A percentile compares a stretch with the other conserved stretches of the same genome.
phyloP scores from a whole-genome alignment of 495 filamentous ascomycete species.

The Gamarada debralockiae region DNA sequence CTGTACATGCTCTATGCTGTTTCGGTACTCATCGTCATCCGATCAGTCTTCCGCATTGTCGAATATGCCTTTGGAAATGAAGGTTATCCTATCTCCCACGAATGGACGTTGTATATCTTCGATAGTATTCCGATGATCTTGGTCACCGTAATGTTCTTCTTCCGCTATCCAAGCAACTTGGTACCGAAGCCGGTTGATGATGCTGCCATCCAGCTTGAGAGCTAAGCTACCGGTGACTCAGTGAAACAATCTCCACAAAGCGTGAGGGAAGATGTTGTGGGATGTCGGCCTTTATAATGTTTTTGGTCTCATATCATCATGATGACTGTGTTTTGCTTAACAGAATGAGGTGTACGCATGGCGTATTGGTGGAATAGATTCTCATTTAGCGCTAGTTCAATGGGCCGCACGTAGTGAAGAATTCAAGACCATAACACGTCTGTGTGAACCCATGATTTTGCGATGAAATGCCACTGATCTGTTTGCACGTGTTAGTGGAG shows the following conservation, averaged over 20 bases:
- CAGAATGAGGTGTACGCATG: background rate
- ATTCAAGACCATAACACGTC: background rate
- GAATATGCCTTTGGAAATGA: conserved; percentile 57
- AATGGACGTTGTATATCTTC: conserved; percentile 61
- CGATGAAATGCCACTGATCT: too few species aligned
- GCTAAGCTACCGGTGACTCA: background rate
- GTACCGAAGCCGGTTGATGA: background rate
- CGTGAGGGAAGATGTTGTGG: background rate
- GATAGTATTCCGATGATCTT: conserved; percentile 56
- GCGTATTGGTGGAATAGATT: background rate
- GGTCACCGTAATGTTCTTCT: conserved; percentile 46
- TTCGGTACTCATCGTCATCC: conserved; percentile 54
- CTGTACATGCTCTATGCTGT: conserved; percentile 49
- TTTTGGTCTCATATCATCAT: background rate
- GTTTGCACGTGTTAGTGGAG: too few species aligned
- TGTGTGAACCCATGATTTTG: too few species aligned
- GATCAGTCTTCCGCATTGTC: conserved; percentile 56
- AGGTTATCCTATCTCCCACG: conserved; percentile 46
- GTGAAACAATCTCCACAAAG: background rate
- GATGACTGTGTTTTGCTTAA: background rate
- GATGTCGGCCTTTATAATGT: background rate
- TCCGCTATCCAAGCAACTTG: conserved; percentile 33
- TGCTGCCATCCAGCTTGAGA: background rate
- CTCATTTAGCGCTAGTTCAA: background rate
- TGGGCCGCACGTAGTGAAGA: background rate